These are phyloP conservation scores for Pseudocercospora musae DNA, from an alignment of 2,329 filamentous ascomycete species.

Conservation along the genomic window DNA sequence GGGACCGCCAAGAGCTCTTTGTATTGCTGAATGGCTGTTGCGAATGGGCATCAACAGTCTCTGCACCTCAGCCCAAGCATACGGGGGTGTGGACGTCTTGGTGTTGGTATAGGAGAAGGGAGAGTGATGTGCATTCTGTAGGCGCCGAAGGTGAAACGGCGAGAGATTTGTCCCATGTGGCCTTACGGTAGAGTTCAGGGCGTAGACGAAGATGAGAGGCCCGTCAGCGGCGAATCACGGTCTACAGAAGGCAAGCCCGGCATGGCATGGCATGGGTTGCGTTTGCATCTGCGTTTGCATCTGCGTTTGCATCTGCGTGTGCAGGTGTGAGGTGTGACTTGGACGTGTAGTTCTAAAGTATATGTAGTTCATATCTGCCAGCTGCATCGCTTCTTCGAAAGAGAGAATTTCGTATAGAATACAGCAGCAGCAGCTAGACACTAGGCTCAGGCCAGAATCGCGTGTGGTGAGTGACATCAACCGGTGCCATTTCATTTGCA, in stretches of 20 bases:
- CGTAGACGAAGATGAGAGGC: background rate
- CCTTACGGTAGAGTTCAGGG: background rate
- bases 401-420: no score
- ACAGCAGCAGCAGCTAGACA: no score
- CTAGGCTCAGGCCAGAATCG: background rate
- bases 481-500: background rate
- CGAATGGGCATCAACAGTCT: background rate
- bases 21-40: background rate
- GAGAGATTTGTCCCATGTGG: background rate
- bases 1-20: background rate
- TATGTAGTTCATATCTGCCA: no score
- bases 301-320: background rate
- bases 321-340: background rate
- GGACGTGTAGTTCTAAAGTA: background rate
- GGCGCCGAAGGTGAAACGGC: slow-evolving; percentile 7
- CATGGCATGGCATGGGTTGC: no score
- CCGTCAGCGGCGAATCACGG: background rate
- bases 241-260: background rate
- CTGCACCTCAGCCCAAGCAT: slow-evolving; percentile 10
- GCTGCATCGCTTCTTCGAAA: background rate
- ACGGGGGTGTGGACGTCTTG: slow-evolving; percentile 3
- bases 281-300: no score
- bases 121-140: slow-evolving; percentile 9
- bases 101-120: background rate
- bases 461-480: slow-evolving; percentile 2